phyloP scores from a whole-genome alignment of 768 basidiomycete genomes.

The Dentipellis fragilis region DNA sequence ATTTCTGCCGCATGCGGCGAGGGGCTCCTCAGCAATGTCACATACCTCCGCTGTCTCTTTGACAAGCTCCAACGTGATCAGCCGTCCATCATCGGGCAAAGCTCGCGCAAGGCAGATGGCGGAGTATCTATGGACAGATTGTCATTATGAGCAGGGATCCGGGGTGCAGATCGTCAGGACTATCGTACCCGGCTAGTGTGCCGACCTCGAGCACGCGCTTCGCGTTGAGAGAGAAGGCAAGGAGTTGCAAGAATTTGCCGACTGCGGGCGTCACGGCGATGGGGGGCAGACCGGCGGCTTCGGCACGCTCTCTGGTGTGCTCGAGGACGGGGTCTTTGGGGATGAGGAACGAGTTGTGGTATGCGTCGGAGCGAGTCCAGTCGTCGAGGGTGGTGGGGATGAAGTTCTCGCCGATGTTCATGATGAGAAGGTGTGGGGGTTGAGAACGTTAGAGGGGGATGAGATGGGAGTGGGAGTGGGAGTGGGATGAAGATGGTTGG shows the following conservation, averaged over 20 bases:
- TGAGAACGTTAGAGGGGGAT: background rate
- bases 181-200: constrained; percentile 49
- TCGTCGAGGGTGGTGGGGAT: background rate
- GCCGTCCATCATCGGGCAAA: constrained; percentile 39
- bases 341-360: constrained; percentile 48
- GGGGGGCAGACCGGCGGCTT: constrained; percentile 35
- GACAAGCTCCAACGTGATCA: constrained; percentile 36
- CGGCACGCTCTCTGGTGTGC: constrained; percentile 28
- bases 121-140: constrained; percentile 19
- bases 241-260: constrained; percentile 47
- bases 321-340: constrained; percentile 33
- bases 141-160: background rate
- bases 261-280: constrained; percentile 44
- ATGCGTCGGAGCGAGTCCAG: constrained; percentile 42
- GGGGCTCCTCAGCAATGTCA: background rate
- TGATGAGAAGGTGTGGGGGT: background rate
- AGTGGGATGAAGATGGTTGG: background rate
- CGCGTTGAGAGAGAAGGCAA: constrained; percentile 40
- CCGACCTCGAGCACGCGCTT: constrained; percentile 56
- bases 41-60: constrained; percentile 36
- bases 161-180: background rate
- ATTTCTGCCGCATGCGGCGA: background rate
- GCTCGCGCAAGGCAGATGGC: constrained; percentile 25
- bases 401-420: background rate
- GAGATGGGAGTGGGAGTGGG: background rate